Conservation (phyloP, 305 asterid species). For the Andrographis paniculata region DNA sequence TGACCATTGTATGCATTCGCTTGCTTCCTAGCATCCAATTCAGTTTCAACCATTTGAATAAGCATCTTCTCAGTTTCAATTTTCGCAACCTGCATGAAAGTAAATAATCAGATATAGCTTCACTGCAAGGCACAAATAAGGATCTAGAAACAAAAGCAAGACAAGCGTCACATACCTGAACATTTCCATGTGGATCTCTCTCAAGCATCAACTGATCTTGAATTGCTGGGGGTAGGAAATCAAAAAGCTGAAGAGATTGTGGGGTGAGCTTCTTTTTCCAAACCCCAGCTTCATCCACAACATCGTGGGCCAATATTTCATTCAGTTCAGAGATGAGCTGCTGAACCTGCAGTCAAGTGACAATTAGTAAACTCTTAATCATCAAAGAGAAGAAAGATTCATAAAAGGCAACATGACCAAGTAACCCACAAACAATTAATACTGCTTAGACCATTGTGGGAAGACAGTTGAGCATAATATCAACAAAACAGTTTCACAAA, state of each 20-base stretch:
- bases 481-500: neutral
- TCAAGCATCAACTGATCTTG: conserved; percentile 95
- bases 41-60: conserved; percentile 97
- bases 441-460: neutral
- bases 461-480: conserved; percentile 9
- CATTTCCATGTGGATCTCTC: conserved; percentile 99
- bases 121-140: neutral
- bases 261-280: conserved; percentile 83
- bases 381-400: conserved; percentile 9
- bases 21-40: conserved; percentile 71
- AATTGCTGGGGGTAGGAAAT: conserved; percentile 73
- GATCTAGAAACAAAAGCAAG: conserved; percentile 3
- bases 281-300: conserved; percentile 82
- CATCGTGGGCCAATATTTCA: conserved; percentile 92
- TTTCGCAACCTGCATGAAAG: conserved; percentile 65
- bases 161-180: conserved; percentile 44
- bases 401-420: conserved; percentile 9
- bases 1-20: conserved; percentile 50
- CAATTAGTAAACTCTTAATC: conserved; percentile 9
- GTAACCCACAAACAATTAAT: conserved; percentile 1
- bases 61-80: conserved; percentile 99
- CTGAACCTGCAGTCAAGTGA: conserved; percentile 63
- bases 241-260: conserved; percentile 70
- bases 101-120: conserved; percentile 8
- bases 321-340: conserved; percentile 86